These are phyloP conservation scores for Exophiala mesophila DNA, from an alignment of 2,329 filamentous ascomycete species.

Conservation along the genomic window DNA sequence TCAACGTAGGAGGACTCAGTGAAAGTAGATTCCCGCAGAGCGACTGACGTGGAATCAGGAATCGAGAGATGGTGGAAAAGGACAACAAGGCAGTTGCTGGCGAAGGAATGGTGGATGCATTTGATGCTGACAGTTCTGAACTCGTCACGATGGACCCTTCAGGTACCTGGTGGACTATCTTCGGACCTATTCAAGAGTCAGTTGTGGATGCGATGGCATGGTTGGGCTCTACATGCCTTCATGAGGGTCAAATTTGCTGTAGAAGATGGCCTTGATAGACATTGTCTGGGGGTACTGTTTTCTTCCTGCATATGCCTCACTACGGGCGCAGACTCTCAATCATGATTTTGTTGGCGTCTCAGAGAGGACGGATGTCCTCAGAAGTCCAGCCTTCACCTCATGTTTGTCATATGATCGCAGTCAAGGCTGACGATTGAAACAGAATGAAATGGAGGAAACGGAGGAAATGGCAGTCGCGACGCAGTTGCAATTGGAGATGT, in stretches of 20 bases:
- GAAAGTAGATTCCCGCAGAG: slow-evolving; percentile 84
- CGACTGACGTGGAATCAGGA: slow-evolving; percentile 89
- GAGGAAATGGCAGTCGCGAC: no score
- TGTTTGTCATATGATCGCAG: no score
- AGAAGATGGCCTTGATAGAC: slow-evolving; percentile 63
- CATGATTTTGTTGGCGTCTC: neutral
- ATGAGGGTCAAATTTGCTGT: slow-evolving; percentile 61
- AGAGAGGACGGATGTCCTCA: neutral
- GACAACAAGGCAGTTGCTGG: slow-evolving; percentile 62
- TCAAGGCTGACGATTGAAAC: no score
- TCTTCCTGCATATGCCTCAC: neutral
- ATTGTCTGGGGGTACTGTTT: slow-evolving; percentile 17
- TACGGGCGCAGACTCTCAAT: neutral
- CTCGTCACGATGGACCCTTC: slow-evolving; percentile 52
- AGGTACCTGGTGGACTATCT: slow-evolving; percentile 61
- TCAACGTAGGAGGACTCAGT: slow-evolving; percentile 39
- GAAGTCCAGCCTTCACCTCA: neutral
- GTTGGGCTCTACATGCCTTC: slow-evolving; percentile 36
- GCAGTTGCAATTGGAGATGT: no score
- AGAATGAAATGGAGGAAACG: no score
- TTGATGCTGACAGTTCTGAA: slow-evolving; percentile 38
- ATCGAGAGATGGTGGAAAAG: slow-evolving; percentile 81
- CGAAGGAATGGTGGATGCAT: slow-evolving; percentile 5
- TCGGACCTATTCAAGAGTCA: slow-evolving; percentile 47
- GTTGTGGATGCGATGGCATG: neutral